phyloP scores from a whole-genome alignment of 495 filamentous ascomycete species.

The Darksidea phi region DNA sequence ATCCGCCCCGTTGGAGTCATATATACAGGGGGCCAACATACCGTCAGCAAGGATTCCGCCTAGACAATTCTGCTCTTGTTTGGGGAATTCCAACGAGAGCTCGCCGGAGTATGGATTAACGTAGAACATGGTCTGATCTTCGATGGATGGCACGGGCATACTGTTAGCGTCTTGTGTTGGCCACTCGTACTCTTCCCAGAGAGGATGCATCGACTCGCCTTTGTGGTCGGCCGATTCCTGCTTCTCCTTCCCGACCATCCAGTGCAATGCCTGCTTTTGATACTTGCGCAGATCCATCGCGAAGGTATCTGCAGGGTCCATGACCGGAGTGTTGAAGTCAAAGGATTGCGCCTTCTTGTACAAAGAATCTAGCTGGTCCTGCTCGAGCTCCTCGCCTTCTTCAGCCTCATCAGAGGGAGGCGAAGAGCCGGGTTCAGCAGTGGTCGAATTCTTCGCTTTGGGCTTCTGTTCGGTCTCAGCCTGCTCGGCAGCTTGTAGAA shows the following conservation, averaged over 20 bases:
- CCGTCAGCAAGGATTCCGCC: constrained; percentile 93
- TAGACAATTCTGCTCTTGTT: constrained; percentile 90
- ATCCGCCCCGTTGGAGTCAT: background rate
- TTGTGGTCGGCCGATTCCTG: constrained; percentile 63
- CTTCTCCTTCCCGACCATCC: constrained; percentile 94
- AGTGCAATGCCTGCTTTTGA: constrained; percentile 90
- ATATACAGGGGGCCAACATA: constrained; percentile 52
- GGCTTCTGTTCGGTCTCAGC: constrained; percentile 70
- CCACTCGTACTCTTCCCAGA: constrained; percentile 96
- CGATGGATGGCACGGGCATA: constrained; percentile 62
- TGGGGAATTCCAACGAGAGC: constrained; percentile 85
- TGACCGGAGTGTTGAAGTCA: constrained; percentile 86
- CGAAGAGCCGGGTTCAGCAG: constrained; percentile 41
- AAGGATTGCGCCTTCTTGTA: constrained; percentile 97
- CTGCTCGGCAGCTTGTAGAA: constrained; percentile 82
- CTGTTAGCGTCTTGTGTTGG: constrained; percentile 85
- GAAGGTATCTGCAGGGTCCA: constrained; percentile 79
- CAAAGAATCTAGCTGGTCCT: constrained; percentile 89
- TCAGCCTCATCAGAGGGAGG: constrained; percentile 66
- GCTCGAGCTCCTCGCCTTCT: constrained; percentile 85
- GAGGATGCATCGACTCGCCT: constrained; percentile 82
- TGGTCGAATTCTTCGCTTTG: constrained; percentile 39
- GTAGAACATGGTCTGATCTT: constrained; percentile 73
- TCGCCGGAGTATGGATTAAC: constrained; percentile 97
- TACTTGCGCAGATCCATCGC: constrained; percentile 83